Percentiles rank a stretch among this genome's conserved stretches.
Conservation (phyloP, 2,329 filamentous ascomycete genomes). For the Ramularia endophylla region DNA sequence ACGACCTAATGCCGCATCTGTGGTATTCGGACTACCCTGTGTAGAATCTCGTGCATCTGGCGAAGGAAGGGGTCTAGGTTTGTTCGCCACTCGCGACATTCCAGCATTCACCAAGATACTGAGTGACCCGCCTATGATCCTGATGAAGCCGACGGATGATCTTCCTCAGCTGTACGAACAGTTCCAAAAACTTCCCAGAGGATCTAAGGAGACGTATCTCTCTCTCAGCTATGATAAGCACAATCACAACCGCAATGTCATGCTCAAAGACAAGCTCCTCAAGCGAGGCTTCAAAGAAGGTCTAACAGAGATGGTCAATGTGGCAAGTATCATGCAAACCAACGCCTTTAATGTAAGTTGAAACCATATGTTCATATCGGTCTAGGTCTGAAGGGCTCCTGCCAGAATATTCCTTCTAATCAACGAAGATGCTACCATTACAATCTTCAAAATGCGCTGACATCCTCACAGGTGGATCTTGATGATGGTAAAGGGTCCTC, state of each 20-base stretch:
- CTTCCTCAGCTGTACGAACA: constrained; percentile 19
- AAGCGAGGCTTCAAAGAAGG: constrained; percentile 13
- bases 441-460: too few species aligned
- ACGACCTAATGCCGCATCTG: constrained; percentile 7
- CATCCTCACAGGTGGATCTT: constrained; percentile 9
- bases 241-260: constrained; percentile 9
- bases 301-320: constrained; percentile 12
- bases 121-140: constrained; percentile 12
- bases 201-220: constrained; percentile 9
- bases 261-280: constrained; percentile 15
- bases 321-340: constrained; percentile 20
- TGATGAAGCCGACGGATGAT: constrained; percentile 20
- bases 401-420: too few species aligned
- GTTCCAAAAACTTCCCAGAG: constrained; percentile 9
- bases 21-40: constrained; percentile 12
- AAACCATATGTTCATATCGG: too few species aligned
- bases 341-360: constrained; percentile 18
- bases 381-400: too few species aligned
- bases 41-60: constrained; percentile 13
- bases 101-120: constrained; percentile 14
- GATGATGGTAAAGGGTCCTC: constrained; percentile 11
- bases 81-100: constrained; percentile 14
- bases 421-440: too few species aligned
- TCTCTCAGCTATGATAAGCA: constrained; percentile 10
- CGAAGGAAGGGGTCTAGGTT: constrained; percentile 16